These are phyloP conservation scores for Candida yuanshanica DNA, from an alignment of 805 yeast genomes.

Conservation along the genomic window DNA sequence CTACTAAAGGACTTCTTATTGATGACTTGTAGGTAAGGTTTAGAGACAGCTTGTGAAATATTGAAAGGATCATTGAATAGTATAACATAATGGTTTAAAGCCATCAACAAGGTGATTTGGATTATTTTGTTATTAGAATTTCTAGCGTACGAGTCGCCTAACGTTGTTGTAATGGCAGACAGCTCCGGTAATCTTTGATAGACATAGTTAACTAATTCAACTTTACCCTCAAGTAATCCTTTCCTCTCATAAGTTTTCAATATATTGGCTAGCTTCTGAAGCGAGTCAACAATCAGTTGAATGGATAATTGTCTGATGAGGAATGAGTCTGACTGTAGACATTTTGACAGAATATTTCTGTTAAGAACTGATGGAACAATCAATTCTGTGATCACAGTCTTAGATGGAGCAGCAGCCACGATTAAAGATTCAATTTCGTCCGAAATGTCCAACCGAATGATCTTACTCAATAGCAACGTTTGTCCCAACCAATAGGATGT, in stretches of 20 bases:
- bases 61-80: constrained; percentile 31
- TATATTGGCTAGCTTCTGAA: constrained; percentile 48
- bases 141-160: constrained; percentile 35
- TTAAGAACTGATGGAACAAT: constrained; percentile 63
- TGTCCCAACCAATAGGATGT: constrained; percentile 82
- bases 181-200: constrained; percentile 44
- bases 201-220: constrained; percentile 30
- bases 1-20: constrained; percentile 34
- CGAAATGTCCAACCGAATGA: constrained; percentile 57
- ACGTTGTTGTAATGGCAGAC: constrained; percentile 35
- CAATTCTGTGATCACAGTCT: constrained; percentile 41
- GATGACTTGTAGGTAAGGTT: constrained; percentile 32
- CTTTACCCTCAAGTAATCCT: constrained; percentile 35
- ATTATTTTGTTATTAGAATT: constrained; percentile 38
- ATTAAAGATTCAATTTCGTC: constrained; percentile 24
- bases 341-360: constrained; percentile 49
- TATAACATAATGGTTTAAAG: constrained; percentile 35
- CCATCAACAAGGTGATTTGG: constrained; percentile 40
- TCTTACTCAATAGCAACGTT: constrained; percentile 52
- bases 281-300: constrained; percentile 49
- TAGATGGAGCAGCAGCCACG: constrained; percentile 27
- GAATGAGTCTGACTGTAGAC: constrained; percentile 43
- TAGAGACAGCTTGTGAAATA: constrained; percentile 27
- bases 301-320: constrained; percentile 59
- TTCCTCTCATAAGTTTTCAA: constrained; percentile 30